Evolutionary conservation across 768 basidiomycete species (phyloP).

Genomic region (Fistulinella prunicolor): DNA sequence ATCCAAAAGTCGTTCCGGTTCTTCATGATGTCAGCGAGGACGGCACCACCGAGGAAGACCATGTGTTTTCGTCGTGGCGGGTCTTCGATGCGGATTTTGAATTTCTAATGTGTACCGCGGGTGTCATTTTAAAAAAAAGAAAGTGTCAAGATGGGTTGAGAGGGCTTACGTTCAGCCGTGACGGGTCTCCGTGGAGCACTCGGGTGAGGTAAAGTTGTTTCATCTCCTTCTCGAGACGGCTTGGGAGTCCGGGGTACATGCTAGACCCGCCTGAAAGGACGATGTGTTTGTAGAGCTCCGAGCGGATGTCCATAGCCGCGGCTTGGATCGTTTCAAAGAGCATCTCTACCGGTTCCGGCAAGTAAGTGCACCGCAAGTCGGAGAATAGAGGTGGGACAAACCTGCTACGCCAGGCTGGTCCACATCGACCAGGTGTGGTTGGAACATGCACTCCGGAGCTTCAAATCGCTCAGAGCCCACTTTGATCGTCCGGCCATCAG

Average conservation of each 20-base stretch:
- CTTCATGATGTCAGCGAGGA: slow-evolving; percentile 98
- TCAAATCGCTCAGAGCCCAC: slow-evolving; percentile 98
- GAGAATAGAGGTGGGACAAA: slow-evolving; percentile 31
- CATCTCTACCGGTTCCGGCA: slow-evolving; percentile 58
- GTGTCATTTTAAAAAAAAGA: neutral
- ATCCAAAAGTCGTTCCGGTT: slow-evolving; percentile 94
- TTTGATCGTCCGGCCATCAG: slow-evolving; percentile 95
- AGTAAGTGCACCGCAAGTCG: neutral
- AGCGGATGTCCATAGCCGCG: slow-evolving; percentile 84
- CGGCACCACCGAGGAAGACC: slow-evolving; percentile 99
- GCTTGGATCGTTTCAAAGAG: slow-evolving; percentile 93
- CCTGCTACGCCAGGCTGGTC: slow-evolving; percentile 97
- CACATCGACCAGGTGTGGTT: slow-evolving; percentile 94
- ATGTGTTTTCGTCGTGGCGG: slow-evolving; percentile 98
- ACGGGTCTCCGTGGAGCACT: slow-evolving; percentile 81
- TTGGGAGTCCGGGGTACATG: slow-evolving; percentile 98
- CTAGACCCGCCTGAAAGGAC: slow-evolving; percentile 97
- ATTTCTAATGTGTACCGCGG: slow-evolving; percentile 64
- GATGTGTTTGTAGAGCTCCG: slow-evolving; percentile 96
- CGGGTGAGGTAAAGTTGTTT: slow-evolving; percentile 95
- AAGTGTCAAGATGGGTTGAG: slow-evolving; percentile 19
- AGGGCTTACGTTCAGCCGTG: slow-evolving; percentile 84
- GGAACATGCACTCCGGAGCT: slow-evolving; percentile 99
- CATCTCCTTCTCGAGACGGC: slow-evolving; percentile 98
- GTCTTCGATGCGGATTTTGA: slow-evolving; percentile 98